Evolutionary conservation across 179 eudicot species (phyloP).

Genomic region (Spinacia oleracea): DNA sequence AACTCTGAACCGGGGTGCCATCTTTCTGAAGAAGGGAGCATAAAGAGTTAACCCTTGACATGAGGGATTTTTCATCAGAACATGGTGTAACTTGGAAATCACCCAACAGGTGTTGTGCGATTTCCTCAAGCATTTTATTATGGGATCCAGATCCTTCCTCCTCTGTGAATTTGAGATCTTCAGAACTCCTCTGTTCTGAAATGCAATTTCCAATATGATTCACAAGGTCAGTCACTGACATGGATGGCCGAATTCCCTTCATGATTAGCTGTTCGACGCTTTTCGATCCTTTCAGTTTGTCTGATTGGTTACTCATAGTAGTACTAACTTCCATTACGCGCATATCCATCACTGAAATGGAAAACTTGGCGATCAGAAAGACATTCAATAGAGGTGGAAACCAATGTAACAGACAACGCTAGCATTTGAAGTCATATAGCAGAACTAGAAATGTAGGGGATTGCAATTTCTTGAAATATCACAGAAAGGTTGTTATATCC

Average conservation of each 20-base stretch:
- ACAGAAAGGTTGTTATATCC: too few species aligned
- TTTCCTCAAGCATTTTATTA: slow-evolving; percentile 36
- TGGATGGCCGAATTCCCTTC: slow-evolving; percentile 46
- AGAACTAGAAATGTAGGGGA: background rate
- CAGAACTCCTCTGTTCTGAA: slow-evolving; percentile 31
- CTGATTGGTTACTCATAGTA: slow-evolving; percentile 24
- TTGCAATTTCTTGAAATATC: background rate
- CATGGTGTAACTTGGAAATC: slow-evolving; percentile 36
- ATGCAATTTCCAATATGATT: slow-evolving; percentile 46
- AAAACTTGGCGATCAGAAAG: slow-evolving; percentile 3
- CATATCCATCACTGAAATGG: slow-evolving; percentile 40
- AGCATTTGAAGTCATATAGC: too few species aligned
- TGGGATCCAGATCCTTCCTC: slow-evolving; percentile 35
- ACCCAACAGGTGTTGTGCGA: slow-evolving; percentile 41
- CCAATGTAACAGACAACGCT: background rate
- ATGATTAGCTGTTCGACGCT: slow-evolving; percentile 42
- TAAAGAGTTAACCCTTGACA: slow-evolving; percentile 45
- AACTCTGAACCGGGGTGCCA: slow-evolving; percentile 25
- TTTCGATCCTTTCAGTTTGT: slow-evolving; percentile 24
- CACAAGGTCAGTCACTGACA: slow-evolving; percentile 48
- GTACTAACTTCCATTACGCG: slow-evolving; percentile 36
- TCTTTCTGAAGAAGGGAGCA: slow-evolving; percentile 49
- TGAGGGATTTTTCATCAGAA: slow-evolving; percentile 44
- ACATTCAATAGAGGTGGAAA: background rate
- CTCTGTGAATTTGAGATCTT: slow-evolving; percentile 24